Evolutionary conservation across 495 filamentous ascomycete genomes (phyloP), one percentile per base, ranked within the genome.

Genomic region (Penicillium longicatenatum): DNA sequence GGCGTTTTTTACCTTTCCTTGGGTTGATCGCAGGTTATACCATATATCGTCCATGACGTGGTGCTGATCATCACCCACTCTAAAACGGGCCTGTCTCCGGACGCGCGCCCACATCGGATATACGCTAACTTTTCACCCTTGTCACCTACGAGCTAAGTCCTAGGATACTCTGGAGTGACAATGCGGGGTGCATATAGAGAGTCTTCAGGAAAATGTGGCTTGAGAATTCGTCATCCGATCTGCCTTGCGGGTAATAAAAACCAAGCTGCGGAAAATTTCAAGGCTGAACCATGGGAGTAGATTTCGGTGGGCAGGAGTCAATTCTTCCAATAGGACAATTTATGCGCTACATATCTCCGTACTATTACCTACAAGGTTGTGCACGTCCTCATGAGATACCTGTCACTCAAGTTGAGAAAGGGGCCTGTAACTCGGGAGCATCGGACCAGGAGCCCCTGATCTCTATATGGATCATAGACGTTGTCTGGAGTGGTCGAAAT

Each of bases 51-150:
- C 26, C 26, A 48, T 48, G 21, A 19, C 42, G n/a, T 16, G 42
- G 24, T 33, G 61, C 55, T 57, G 56, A 62, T 62, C 63, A 59
- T 62, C 49, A n/a, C 63, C 50, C 21, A 26, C 50, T 65, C 19
- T 11, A 59, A 50, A 59, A 47, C 59, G 63, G 63, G 17, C 19
- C 14, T n/a, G 1, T 17, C 50, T 59, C 63, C 63, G 63, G 21
- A 26, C 16, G 24, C 45, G 22, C 10, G 7, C 24, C 5, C 16
- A 10, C 46, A 47, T 0, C 0, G 42, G 3, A 45, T 45, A 45
- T 45, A 45, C 19, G 19, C 42, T 45, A 45, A 45, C 3, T 21
- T 19, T 22, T 22, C 19, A 45, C 21, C 22, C 22, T 22, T 22
- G 42, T 19, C 42, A 45, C 19, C n/a, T 35, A 35, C 31, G 12